Evolutionary conservation across 23 red algal species (phyloP), one percentile per base, ranked within the genome.

Genomic region (Chondrus crispus): DNA sequence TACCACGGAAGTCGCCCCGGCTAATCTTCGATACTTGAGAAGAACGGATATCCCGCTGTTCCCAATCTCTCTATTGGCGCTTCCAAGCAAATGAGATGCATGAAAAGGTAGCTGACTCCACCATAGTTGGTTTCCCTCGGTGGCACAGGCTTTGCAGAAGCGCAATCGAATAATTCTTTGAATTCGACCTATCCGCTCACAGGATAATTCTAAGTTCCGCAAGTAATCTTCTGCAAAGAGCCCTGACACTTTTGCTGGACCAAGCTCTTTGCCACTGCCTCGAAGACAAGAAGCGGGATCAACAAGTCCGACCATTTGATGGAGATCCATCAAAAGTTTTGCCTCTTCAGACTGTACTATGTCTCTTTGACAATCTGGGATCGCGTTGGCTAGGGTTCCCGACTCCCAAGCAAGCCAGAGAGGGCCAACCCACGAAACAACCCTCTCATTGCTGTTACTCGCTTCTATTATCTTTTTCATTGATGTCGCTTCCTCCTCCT

Each of bases 71-170:
- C 48, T 80, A 35, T 62, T 40, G 20, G 87, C 71, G 62, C 87
- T 90, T 13, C 50, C 48, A 1, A 90, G 38, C 10, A 90, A 69
- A 90, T 90, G 87, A 14, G 87, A 39, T 1, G 52, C 87, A 57
- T 90, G 87, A 90, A 90, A 90, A 2, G 87, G 87, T 46, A 90
- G 13, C 13, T 39, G 18, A 46, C 38, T 39, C 37, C 55, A 68
- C 87, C 87, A 90, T 4, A n/a, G 29, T 30, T 77, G 29, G 19
- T 19, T 38, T 20, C 14, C 24, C 19, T 29, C 58, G 37, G 7
- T 47, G 24, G 32, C 14, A 52, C 68, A 78, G 3, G 68, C 16
- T 46, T 28, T 19, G 46, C 10, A 69, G 30, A 89, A 64, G 22
- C 85, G 18, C n/a, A 30, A 40, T 18, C 46, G 41, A 32, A 81